Percentiles rank a stretch among this genome's conserved stretches.
phyloP scores from a whole-genome alignment of 31 red algal genomes.

The Odonthalia washingtoniensis region DNA sequence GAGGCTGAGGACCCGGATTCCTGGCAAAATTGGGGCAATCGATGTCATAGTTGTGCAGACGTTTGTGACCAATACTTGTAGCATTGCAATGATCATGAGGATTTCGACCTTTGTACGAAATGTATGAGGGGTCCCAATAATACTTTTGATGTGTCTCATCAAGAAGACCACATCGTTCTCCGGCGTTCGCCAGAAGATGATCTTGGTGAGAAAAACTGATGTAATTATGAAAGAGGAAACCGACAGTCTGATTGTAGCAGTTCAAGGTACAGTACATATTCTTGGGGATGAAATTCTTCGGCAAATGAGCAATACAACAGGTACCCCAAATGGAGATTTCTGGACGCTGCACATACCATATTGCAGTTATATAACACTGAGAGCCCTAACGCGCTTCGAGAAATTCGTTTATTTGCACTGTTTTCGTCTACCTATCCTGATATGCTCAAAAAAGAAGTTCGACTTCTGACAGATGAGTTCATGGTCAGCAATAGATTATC shows the following conservation, averaged over 20 bases:
- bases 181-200: constrained; percentile 65
- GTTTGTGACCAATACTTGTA: constrained; percentile 79
- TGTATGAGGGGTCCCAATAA: constrained; percentile 60
- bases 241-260: neutral
- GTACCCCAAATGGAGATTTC: constrained; percentile 51
- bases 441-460: constrained; percentile 3
- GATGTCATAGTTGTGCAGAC: constrained; percentile 78
- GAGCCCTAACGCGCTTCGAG: constrained; percentile 36
- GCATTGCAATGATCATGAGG: constrained; percentile 79
- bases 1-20: constrained; percentile 56
- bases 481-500: too few relatives aligned
- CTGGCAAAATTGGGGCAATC: constrained; percentile 68
- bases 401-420: constrained; percentile 48
- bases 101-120: constrained; percentile 84
- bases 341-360: constrained; percentile 68
- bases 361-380: constrained; percentile 43
- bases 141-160: constrained; percentile 43
- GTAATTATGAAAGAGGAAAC: neutral
- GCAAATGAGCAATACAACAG: constrained; percentile 15
- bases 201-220: constrained; percentile 7
- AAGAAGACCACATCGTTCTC: constrained; percentile 51
- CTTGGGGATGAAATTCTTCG: constrained; percentile 38
- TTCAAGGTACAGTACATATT: constrained; percentile 28
- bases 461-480: too few relatives aligned
- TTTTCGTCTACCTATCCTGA: constrained; percentile 39